These are phyloP conservation scores for Galium porrigens DNA, from an alignment of 305 asterid genomes.

Conservation along the genomic window DNA sequence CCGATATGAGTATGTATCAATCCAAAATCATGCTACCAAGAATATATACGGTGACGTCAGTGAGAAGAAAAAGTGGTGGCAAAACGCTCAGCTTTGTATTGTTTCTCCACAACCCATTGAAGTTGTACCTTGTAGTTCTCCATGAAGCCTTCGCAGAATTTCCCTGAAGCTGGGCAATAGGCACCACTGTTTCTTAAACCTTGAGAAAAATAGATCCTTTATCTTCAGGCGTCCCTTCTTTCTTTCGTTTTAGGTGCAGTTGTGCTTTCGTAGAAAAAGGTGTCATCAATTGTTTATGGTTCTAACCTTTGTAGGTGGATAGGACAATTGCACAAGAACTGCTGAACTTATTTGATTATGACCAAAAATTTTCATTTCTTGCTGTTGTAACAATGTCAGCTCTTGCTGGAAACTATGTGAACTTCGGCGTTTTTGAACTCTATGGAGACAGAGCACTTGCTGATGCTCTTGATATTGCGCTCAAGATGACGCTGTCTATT, in stretches of 20 bases:
- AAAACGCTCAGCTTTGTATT: neutral
- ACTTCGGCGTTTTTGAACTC: conserved; percentile 92
- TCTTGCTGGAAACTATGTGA: conserved; percentile 86
- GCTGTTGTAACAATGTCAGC: conserved; percentile 36
- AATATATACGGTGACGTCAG: neutral
- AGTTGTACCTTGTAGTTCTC: neutral
- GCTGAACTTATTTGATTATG: neutral
- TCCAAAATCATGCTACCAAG: neutral
- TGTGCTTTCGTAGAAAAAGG: neutral
- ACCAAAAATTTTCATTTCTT: conserved; percentile 13
- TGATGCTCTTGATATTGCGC: conserved; percentile 79
- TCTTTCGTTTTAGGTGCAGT: neutral
- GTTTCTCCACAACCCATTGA: neutral
- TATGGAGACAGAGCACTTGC: conserved; percentile 99
- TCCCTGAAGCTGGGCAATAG: too few relatives aligned
- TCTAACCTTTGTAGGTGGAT: neutral
- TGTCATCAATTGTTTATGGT: neutral
- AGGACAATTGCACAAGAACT: neutral
- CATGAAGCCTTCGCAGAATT: neutral
- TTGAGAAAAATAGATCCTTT: neutral
- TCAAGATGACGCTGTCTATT: conserved; percentile 69
- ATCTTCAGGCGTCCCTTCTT: neutral
- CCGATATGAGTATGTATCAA: neutral
- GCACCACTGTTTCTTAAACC: neutral
- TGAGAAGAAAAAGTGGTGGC: too few relatives aligned